These are phyloP conservation scores for Suhomyces vadensis DNA, from an alignment of 805 yeast species.

Conservation along the genomic window DNA sequence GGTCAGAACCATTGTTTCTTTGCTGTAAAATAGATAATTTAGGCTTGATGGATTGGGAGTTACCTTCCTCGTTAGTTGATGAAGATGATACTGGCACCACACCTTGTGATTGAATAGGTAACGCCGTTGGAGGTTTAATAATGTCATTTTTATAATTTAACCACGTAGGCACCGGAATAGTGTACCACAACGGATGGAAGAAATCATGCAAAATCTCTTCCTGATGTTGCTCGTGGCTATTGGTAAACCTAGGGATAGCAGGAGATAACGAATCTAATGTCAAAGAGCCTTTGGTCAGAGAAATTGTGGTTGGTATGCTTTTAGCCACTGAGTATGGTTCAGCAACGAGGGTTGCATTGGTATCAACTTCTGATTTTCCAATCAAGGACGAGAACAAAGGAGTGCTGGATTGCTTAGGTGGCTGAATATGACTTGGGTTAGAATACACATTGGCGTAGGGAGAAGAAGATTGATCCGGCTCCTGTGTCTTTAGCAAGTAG, in stretches of 20 bases:
- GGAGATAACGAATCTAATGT: constrained; percentile 35
- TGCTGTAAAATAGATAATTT: constrained; percentile 27
- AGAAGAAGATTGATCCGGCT: constrained; percentile 23
- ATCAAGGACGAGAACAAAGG: constrained; percentile 80
- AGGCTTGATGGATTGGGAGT: constrained; percentile 7
- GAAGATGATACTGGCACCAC: constrained; percentile 7
- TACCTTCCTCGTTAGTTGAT: constrained; percentile 1
- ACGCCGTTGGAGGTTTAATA: constrained; percentile 12
- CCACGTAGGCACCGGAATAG: constrained; percentile 46
- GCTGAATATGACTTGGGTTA: constrained; percentile 20
- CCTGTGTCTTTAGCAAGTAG: constrained; percentile 33
- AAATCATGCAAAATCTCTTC: constrained; percentile 41
- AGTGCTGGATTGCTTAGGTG: constrained; percentile 57
- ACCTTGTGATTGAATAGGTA: constrained; percentile 8
- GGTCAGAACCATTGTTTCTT: constrained; percentile 21
- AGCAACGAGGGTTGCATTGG: constrained; percentile 66
- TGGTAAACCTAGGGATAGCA: constrained; percentile 32
- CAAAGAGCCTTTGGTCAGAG: constrained; percentile 20
- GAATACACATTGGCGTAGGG: constrained; percentile 22
- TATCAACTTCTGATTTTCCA: constrained; percentile 71
- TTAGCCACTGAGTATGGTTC: constrained; percentile 67
- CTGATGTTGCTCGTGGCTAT: constrained; percentile 31
- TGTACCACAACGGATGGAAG: constrained; percentile 48
- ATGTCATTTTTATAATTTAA: constrained; percentile 30
- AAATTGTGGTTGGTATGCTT: constrained; percentile 53